phyloP scores from a whole-genome alignment of 305 asterid genomes.

The Striga hermonthica region DNA sequence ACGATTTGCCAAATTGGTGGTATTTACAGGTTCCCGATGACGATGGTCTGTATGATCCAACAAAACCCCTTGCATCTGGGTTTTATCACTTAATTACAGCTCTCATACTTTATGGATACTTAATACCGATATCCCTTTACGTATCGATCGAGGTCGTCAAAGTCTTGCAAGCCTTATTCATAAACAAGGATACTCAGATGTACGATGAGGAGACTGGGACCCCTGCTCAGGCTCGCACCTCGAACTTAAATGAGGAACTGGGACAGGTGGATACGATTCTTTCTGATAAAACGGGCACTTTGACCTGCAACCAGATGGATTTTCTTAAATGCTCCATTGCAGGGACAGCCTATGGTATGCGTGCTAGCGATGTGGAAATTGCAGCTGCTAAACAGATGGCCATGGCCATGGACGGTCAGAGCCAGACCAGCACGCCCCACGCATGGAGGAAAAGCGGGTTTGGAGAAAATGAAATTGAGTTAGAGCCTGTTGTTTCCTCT shows the following conservation, averaged over 20 bases:
- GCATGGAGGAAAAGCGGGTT: conserved; percentile 39
- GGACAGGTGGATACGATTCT: conserved; percentile 92
- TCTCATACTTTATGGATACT: conserved; percentile 74
- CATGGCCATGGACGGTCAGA: conserved; percentile 51
- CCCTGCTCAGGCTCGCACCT: conserved; percentile 89
- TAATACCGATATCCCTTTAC: conserved; percentile 85
- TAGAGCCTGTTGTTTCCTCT: conserved; percentile 53
- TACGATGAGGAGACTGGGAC: conserved; percentile 77
- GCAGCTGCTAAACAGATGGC: conserved; percentile 88
- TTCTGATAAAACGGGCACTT: conserved; percentile 94
- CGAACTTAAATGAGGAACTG: conserved; percentile 82
- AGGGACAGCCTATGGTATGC: conserved; percentile 71
- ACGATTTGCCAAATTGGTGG: conserved; percentile 68
- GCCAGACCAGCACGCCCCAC: conserved; percentile 44
- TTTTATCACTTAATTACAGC: conserved; percentile 80
- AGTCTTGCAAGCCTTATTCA: conserved; percentile 83
- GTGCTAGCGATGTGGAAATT: conserved; percentile 77
- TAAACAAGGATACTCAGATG: conserved; percentile 73
- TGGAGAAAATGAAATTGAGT: conserved; percentile 48
- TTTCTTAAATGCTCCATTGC: conserved; percentile 87
- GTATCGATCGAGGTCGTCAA: conserved; percentile 94
- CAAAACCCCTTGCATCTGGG: conserved; percentile 50
- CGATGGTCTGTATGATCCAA: conserved; percentile 49
- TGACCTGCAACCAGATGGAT: conserved; percentile 97
- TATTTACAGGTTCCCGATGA: conserved; percentile 56